Conservation (phyloP, 768 basidiomycete genomes). For the Psilocybe cyanescens region DNA sequence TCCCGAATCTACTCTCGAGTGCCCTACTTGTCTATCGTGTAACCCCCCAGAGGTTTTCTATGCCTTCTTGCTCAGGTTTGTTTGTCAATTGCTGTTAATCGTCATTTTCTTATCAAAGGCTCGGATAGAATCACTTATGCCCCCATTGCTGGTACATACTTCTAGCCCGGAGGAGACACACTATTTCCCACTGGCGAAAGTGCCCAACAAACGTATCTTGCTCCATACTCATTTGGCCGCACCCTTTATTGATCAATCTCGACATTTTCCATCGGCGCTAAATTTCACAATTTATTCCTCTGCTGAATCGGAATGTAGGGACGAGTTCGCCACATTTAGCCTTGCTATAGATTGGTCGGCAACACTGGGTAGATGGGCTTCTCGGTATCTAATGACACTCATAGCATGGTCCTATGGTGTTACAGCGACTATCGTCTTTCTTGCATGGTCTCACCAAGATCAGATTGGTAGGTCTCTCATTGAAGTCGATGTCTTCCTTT, state of each 20-base stretch:
- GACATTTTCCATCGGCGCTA: slow-evolving; percentile 38
- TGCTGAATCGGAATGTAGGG: slow-evolving; percentile 50
- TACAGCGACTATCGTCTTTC: slow-evolving; percentile 59
- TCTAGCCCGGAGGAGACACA: slow-evolving; percentile 67
- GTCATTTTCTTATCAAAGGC: slow-evolving; percentile 8
- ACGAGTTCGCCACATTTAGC: slow-evolving; percentile 38
- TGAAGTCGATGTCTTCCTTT: not conserved
- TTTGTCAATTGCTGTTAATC: slow-evolving; percentile 2
- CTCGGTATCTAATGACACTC: slow-evolving; percentile 75
- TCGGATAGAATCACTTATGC: slow-evolving; percentile 52
- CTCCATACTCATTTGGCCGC: slow-evolving; percentile 73
- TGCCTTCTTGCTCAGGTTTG: slow-evolving; percentile 41
- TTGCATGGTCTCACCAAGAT: slow-evolving; percentile 49
- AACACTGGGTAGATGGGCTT: slow-evolving; percentile 70
- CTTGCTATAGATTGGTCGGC: slow-evolving; percentile 73
- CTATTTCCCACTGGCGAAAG: slow-evolving; percentile 57
- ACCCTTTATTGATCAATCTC: slow-evolving; percentile 59
- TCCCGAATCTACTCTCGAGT: slow-evolving; percentile 62
- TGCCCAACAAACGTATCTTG: slow-evolving; percentile 41
- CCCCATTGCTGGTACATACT: slow-evolving; percentile 69
- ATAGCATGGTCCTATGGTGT: slow-evolving; percentile 78
- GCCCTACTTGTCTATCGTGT: slow-evolving; percentile 70
- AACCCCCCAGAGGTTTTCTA: slow-evolving; percentile 31
- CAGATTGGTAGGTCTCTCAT: slow-evolving; percentile 26
- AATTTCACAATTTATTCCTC: slow-evolving; percentile 64